Conservation (phyloP, 1,284 basidiomycete genomes). For the Athelia psychrophila region DNA sequence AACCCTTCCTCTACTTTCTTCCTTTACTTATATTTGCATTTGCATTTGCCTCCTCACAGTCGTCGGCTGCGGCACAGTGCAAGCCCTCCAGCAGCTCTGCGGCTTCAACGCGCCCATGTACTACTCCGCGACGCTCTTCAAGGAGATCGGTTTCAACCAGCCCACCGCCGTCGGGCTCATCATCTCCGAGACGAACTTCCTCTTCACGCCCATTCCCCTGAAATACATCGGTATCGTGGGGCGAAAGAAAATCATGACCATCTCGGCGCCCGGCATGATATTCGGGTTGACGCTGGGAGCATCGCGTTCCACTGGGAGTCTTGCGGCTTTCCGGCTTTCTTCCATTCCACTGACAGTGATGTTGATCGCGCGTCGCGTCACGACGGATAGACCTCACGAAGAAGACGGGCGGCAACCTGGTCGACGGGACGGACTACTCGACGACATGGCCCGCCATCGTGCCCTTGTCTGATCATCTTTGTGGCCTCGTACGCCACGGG, state of each 20-base stretch:
- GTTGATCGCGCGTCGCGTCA: too few relatives aligned
- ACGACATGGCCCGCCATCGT: slow-evolving; percentile 66
- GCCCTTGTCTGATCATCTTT: slow-evolving; percentile 74
- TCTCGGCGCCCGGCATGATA: slow-evolving; percentile 77
- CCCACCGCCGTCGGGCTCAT: slow-evolving; percentile 79
- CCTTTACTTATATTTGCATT: too few relatives aligned
- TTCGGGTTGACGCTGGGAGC: slow-evolving; percentile 65
- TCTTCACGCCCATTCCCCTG: slow-evolving; percentile 80
- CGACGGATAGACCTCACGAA: slow-evolving; percentile 45
- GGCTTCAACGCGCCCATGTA: slow-evolving; percentile 78
- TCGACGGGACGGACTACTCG: slow-evolving; percentile 64
- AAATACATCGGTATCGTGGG: slow-evolving; percentile 82
- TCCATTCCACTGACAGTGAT: not conserved
- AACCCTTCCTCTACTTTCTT: too few relatives aligned
- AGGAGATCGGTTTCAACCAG: slow-evolving; percentile 77
- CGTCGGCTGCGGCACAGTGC: slow-evolving; percentile 75
- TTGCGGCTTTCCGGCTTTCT: not conserved
- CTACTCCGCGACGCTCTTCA: slow-evolving; percentile 78
- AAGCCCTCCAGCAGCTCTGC: slow-evolving; percentile 81
- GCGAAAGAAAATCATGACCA: slow-evolving; percentile 73
- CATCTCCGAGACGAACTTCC: slow-evolving; percentile 76
- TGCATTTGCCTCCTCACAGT: slow-evolving; percentile 33
- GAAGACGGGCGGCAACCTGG: slow-evolving; percentile 63
- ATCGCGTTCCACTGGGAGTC: slow-evolving; percentile 74
- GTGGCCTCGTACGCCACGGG: slow-evolving; percentile 83